Percentiles rank a stretch among this genome's conserved stretches.
These are phyloP conservation scores for Usnea hakonensis DNA, from an alignment of 495 filamentous ascomycete species.

Conservation along the genomic window DNA sequence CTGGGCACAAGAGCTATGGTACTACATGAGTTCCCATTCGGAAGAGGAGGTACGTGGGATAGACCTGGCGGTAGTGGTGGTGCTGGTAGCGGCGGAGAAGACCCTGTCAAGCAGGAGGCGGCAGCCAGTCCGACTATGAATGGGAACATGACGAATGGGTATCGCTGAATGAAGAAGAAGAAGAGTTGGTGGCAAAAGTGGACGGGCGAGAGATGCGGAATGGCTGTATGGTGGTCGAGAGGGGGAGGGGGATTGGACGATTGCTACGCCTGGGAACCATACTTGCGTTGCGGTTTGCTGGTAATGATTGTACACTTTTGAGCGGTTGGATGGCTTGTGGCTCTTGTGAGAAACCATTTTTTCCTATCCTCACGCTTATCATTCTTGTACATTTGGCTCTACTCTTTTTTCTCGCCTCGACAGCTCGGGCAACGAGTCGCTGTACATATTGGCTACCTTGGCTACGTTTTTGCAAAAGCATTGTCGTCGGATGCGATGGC, in stretches of 20 bases:
- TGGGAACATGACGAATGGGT: conserved; percentile 13
- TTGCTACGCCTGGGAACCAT: background rate
- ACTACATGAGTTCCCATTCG: conserved; percentile 19
- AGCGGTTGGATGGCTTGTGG: conserved; percentile 13
- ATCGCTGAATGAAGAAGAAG: conserved; percentile 10
- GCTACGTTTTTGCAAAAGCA: background rate
- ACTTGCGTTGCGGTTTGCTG: background rate
- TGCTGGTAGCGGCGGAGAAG: conserved; percentile 3
- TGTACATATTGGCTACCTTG: conserved; percentile 12
- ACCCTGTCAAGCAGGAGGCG: conserved; percentile 13
- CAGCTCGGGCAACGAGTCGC: background rate
- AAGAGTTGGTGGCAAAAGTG: background rate
- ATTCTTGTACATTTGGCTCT: background rate
- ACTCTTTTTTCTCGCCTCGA: no score
- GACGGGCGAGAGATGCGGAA: background rate
- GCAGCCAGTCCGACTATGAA: conserved; percentile 13
- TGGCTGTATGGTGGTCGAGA: background rate
- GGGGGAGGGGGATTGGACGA: no score
- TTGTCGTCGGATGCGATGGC: background rate
- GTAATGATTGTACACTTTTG: background rate
- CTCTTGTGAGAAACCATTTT: conserved; percentile 3
- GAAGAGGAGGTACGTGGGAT: conserved; percentile 12
- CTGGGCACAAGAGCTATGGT: conserved; percentile 21
- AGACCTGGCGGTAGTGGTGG: conserved; percentile 5
- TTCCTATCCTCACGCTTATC: no score